phyloP scores from a whole-genome alignment of 1,284 basidiomycete genomes.

The Puccinia polysora region DNA sequence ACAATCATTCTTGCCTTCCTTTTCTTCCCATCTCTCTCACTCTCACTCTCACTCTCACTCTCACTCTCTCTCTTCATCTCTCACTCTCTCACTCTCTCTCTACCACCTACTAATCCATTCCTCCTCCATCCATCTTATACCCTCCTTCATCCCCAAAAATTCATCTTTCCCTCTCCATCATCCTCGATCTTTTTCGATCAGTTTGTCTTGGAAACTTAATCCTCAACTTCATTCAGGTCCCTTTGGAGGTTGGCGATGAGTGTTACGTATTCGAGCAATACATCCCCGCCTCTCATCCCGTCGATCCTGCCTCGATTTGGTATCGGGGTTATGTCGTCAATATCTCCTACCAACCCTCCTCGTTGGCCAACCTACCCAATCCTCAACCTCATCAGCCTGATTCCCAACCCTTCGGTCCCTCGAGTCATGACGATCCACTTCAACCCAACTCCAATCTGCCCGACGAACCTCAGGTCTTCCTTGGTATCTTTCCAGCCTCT shows the following conservation, averaged over 20 bases:
- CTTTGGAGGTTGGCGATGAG: slow-evolving; percentile 73
- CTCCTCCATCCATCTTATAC: not conserved
- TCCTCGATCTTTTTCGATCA: not conserved
- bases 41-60: too few relatives aligned
- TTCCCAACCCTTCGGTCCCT: slow-evolving; percentile 46
- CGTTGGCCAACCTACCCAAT: slow-evolving; percentile 45
- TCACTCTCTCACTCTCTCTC: not conserved
- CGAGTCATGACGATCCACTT: slow-evolving; percentile 51
- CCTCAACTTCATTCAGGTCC: slow-evolving; percentile 53
- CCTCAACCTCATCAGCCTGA: slow-evolving; percentile 45
- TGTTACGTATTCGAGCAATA: slow-evolving; percentile 93
- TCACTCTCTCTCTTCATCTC: too few relatives aligned
- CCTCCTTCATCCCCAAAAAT: not conserved
- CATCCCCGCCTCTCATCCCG: slow-evolving; percentile 51
- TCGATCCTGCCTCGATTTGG: slow-evolving; percentile 49
- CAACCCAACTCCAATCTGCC: slow-evolving; percentile 48
- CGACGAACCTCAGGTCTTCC: slow-evolving; percentile 71
- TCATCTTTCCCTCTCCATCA: not conserved
- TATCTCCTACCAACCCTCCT: slow-evolving; percentile 65
- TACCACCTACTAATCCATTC: too few relatives aligned
- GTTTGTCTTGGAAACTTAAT: not conserved
- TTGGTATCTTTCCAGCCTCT: slow-evolving; percentile 90
- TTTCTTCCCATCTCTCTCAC: too few relatives aligned
- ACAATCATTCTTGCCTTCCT: too few relatives aligned
- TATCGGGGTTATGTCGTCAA: slow-evolving; percentile 71